A percentile compares a stretch with the other conserved stretches of the same genome.
Conservation (phyloP, 1,284 basidiomycete genomes). For the Tilletia caries region DNA sequence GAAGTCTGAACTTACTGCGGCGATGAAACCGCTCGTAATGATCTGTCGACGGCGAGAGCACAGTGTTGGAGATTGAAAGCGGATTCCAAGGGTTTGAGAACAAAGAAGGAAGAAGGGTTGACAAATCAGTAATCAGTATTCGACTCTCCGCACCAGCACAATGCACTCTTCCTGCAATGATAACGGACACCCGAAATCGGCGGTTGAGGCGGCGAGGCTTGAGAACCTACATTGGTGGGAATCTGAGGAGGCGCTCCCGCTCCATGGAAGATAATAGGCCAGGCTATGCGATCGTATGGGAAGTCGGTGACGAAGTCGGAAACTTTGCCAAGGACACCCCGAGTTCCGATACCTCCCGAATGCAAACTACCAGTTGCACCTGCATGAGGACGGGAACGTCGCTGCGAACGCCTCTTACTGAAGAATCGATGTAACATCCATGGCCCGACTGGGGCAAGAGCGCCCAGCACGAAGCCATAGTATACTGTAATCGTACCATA, state of each 20-base stretch:
- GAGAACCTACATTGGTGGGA: slow-evolving; percentile 55
- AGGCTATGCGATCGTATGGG: slow-evolving; percentile 46
- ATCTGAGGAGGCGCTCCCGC: slow-evolving; percentile 51
- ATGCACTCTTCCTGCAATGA: no score
- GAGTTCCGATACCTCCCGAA: no score
- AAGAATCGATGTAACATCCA: slow-evolving; percentile 54
- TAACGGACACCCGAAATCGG: no score
- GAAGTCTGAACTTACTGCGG: slow-evolving; percentile 48
- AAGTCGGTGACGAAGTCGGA: slow-evolving; percentile 44
- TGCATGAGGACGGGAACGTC: background rate
- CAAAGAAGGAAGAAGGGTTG: background rate
- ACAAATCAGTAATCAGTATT: no score
- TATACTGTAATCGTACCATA: slow-evolving; percentile 25
- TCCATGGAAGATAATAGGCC: slow-evolving; percentile 58
- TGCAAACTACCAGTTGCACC: no score
- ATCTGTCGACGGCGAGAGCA: slow-evolving; percentile 31
- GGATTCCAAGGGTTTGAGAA: background rate
- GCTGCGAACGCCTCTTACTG: background rate
- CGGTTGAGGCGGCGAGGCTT: no score
- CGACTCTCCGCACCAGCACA: no score
- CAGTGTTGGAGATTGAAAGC: no score
- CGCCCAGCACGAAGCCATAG: slow-evolving; percentile 57
- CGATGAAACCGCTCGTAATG: slow-evolving; percentile 56
- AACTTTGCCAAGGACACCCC: background rate
- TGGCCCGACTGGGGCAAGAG: slow-evolving; percentile 54